Evolutionary conservation across 1,284 basidiomycete species (phyloP), one percentile per base, ranked within the genome.

Genomic region (Sanghuangporus baumii): DNA sequence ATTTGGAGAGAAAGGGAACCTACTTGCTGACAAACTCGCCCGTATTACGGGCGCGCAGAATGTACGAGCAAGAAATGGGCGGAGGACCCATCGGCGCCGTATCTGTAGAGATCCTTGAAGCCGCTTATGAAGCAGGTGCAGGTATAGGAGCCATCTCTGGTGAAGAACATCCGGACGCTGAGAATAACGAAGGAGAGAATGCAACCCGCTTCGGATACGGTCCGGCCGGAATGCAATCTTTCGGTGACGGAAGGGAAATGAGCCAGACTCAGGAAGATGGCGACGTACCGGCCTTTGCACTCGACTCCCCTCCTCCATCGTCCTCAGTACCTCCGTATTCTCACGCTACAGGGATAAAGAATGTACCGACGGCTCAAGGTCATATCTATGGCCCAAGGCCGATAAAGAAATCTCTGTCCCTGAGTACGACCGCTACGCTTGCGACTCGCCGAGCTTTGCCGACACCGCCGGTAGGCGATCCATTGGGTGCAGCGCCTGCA

Each of bases 21-120:
- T 65, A 59, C 51, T 52, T 65, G 37, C 38, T 65, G 6, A 65
- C 61, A 12, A 57, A 62, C 38, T 65, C 64, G 41, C 64, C 64
- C 34, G 58, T 65, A 11, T 31, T 60, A 18, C 48, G 62, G 2
- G 57, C 61, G 14, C n/a, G 47, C 46, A 37, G 26, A 9, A 18
- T 18, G 20, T n/a, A 46, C n/a, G 16, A 46, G 16, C 41, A 38
- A 9, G 60, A 26, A 16, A 41, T 36, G 26, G 37, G n/a, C 7
- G 11, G n/a, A 36, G 23, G 46, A 20, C 18, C 8, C 18, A 12
- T 9, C 12, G 18, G 31, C 2, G 7, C 12, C 12, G 34, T 34
- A 26, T 54, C 31, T 37, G 14, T 37, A 18, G 52, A 54, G n/a
- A 54, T 26, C 14, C 31, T 54, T 16, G 36, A 31, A n/a, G 31